Evolutionary conservation across 176 grass and related monocot genomes (phyloP).

Genomic region (maize (Zea mays)): DNA sequence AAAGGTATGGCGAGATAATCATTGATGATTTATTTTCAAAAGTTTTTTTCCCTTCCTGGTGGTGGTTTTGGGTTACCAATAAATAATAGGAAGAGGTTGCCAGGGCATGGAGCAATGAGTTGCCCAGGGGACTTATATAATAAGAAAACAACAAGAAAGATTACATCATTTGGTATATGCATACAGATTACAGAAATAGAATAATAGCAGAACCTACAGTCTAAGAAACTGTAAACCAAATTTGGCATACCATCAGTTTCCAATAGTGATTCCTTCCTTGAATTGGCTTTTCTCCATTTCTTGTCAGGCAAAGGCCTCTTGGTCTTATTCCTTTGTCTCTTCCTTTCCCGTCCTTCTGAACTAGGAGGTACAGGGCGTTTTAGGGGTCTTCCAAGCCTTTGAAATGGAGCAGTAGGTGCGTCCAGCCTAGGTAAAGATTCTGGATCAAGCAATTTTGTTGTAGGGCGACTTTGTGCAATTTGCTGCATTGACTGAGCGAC

Average conservation of each 20-base stretch:
- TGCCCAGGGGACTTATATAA: neutral
- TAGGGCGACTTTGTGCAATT: constrained; percentile 57
- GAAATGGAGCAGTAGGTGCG: constrained; percentile 81
- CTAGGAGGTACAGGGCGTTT: constrained; percentile 50
- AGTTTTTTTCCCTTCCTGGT: neutral
- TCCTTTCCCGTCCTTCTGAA: constrained; percentile 53
- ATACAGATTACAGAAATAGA: constrained; percentile 28
- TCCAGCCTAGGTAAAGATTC: constrained; percentile 70
- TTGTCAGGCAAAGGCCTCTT: constrained; percentile 79
- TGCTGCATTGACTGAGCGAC: constrained; percentile 59
- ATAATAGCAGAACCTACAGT: constrained; percentile 18
- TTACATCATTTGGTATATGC: neutral
- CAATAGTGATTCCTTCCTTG: constrained; percentile 43
- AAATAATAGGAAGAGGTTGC: neutral
- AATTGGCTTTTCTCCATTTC: constrained; percentile 67
- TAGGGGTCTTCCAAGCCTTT: constrained; percentile 62
- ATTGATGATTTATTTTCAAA: neutral
- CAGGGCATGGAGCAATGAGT: neutral
- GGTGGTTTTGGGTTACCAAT: neutral
- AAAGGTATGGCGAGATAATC: neutral
- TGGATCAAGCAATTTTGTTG: constrained; percentile 80
- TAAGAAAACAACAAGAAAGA: constrained; percentile 11
- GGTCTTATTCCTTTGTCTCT: constrained; percentile 50
- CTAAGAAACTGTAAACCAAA: neutral
- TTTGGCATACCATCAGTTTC: constrained; percentile 36